Conservation (phyloP, 805 yeast genomes). For the Candida cerambycidarum region DNA sequence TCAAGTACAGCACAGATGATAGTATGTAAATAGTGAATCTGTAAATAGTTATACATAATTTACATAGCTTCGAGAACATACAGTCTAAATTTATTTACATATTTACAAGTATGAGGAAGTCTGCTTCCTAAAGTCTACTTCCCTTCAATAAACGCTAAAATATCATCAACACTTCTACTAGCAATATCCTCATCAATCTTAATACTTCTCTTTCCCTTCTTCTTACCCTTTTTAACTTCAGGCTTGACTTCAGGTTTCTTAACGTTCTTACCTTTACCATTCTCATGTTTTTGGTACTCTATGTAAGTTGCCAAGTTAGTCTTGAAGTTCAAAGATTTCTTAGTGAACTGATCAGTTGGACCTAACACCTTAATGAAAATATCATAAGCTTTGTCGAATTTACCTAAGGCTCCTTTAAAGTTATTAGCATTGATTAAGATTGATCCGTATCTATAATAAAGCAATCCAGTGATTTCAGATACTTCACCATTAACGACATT, state of each 20-base stretch:
- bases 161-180: conserved; percentile 66
- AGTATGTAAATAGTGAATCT: conserved; percentile 2
- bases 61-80: no score
- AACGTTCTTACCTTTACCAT: conserved; percentile 20
- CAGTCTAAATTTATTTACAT: conserved; percentile 4
- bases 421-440: conserved; percentile 53
- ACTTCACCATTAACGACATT: conserved; percentile 52
- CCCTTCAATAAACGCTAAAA: conserved; percentile 72
- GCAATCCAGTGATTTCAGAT: conserved; percentile 61
- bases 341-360: conserved; percentile 62
- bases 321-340: conserved; percentile 66
- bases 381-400: conserved; percentile 54
- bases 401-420: conserved; percentile 54
- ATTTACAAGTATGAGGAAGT: conserved; percentile 4
- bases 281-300: conserved; percentile 42
- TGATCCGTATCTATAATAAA: conserved; percentile 58
- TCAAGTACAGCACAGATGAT: no score
- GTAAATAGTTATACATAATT: not conserved
- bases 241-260: conserved; percentile 10
- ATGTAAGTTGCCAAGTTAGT: conserved; percentile 52
- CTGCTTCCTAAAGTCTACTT: not conserved
- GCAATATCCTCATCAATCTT: conserved; percentile 43
- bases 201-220: conserved; percentile 15
- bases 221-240: conserved; percentile 7
- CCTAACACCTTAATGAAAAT: conserved; percentile 63